These are phyloP conservation scores for Blakeslea trispora DNA, from an alignment of 371 early-diverging fungal genomes.

Conservation along the genomic window DNA sequence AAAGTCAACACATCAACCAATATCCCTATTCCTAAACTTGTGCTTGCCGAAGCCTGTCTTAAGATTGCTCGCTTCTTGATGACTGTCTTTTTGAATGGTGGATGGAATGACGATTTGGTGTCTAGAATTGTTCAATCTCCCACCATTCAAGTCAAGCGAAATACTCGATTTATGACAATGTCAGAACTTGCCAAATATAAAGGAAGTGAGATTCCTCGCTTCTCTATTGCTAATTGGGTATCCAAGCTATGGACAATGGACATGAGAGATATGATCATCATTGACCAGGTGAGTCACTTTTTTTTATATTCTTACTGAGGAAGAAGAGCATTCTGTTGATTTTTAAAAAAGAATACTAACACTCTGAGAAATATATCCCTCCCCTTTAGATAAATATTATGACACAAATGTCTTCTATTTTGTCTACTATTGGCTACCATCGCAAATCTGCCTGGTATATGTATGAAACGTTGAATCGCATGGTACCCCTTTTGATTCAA, in stretches of 20 bases:
- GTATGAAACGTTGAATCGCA: slow-evolving; percentile 67
- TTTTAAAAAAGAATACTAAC: too few relatives aligned
- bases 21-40: slow-evolving; percentile 29
- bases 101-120: slow-evolving; percentile 37
- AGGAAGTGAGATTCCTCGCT: slow-evolving; percentile 34
- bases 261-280: slow-evolving; percentile 54
- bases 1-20: slow-evolving; percentile 45
- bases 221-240: slow-evolving; percentile 66
- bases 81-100: slow-evolving; percentile 33
- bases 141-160: slow-evolving; percentile 1
- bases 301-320: too few relatives aligned
- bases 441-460: slow-evolving; percentile 81
- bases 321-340: too few relatives aligned
- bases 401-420: slow-evolving; percentile 66
- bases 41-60: slow-evolving; percentile 52
- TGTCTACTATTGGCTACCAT: slow-evolving; percentile 64
- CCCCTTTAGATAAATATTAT: slow-evolving; percentile 54
- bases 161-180: slow-evolving; percentile 9
- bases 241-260: slow-evolving; percentile 57
- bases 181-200: slow-evolving; percentile 20
- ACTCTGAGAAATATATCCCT: too few relatives aligned
- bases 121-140: slow-evolving; percentile 17
- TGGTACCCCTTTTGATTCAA: slow-evolving; percentile 61
- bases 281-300: slow-evolving; percentile 56
- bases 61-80: slow-evolving; percentile 48